Base-by-base conservation (phyloP, 495 filamentous ascomycete species). In the Copromyces sp. region DNA sequence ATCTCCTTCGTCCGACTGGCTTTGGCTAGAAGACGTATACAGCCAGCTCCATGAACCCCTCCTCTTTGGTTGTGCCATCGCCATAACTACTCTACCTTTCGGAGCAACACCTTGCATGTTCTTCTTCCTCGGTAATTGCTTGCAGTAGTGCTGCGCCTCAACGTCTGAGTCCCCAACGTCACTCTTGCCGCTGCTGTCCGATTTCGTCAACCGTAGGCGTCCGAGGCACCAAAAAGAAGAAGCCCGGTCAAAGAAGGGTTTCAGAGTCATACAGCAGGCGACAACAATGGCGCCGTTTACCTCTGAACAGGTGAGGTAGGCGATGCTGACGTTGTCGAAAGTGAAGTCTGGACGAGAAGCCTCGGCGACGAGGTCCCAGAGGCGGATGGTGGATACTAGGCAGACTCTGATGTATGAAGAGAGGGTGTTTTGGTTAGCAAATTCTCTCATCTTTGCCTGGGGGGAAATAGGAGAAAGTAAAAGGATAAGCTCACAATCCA, bases 281-380 rank as follows among this genome's bases (percentile, higher is more conserved):
- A 80, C 79, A 41, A 77, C 75, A 44, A 83, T 79, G n/a, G 78
- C 78, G 12, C 80, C 74, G 74, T 82, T 78, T 71, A 74, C 72
- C 75, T 82, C 79, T 73, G 81, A 72, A 70, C 75, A 74, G 16
- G 78, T 80, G 76, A 79, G 77, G 53, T 79, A 73, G 6, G 74
- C 24, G 47, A 78, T 77, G 69, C 72, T 72, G 35, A 74, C 74
- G 73, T 74, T 77, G 74, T 77, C 75, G 37, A 71, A 77, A 41
- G 77, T 78, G 59, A 76, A 74, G 72, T 78, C 75, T 65, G 38
- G 12, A 37, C 71, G 74, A 9, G 39, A 59, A 44, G 68, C 29
- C 41, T 76, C 72, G 24, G 68, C 69, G 35, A 73, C 65, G 24
- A 79, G 73, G 45, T 77, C 74, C 72, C 77, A 76, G 8, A 81